Conservation (phyloP, 176 grass and related monocot species). For the Zea luxurians region DNA sequence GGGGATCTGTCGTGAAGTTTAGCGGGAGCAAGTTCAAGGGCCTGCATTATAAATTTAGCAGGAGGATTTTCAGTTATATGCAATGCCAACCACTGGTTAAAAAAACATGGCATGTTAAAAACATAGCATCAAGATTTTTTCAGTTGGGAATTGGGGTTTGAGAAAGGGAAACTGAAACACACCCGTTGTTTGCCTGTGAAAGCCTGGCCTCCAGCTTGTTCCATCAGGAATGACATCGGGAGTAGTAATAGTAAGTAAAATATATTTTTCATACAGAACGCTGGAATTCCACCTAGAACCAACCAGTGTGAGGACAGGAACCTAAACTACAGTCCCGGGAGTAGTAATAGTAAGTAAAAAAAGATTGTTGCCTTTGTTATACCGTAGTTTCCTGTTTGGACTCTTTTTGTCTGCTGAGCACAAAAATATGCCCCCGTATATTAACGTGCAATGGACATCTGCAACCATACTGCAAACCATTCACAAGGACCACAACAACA, state of each 20-base stretch:
- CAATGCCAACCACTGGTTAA: not conserved
- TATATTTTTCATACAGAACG: conserved; percentile 74
- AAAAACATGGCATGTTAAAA: not conserved
- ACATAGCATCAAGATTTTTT: not conserved
- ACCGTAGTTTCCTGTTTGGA: conserved; percentile 83
- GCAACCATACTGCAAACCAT: conserved; percentile 76
- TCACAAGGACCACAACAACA: not conserved
- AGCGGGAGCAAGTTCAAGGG: conserved; percentile 68
- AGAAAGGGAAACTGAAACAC: conserved; percentile 1
- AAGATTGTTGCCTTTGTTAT: not conserved
- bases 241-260: conserved; percentile 27
- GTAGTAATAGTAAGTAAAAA: not conserved
- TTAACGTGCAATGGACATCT: conserved; percentile 82
- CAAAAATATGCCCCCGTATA: conserved; percentile 94
- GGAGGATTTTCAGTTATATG: not conserved
- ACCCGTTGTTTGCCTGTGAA: conserved; percentile 92
- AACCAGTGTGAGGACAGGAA: conserved; percentile 2
- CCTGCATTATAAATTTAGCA: conserved; percentile 44
- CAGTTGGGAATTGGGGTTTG: not conserved
- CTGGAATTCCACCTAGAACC: conserved; percentile 37
- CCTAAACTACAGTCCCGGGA: not conserved
- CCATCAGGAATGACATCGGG: conserved; percentile 95
- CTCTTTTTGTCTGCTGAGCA: conserved; percentile 95
- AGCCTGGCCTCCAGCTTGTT: conserved; percentile 91
- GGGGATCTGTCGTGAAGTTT: conserved; percentile 85